phyloP scores from a whole-genome alignment of 257 asterid species.

The Scutellaria barbata region DNA sequence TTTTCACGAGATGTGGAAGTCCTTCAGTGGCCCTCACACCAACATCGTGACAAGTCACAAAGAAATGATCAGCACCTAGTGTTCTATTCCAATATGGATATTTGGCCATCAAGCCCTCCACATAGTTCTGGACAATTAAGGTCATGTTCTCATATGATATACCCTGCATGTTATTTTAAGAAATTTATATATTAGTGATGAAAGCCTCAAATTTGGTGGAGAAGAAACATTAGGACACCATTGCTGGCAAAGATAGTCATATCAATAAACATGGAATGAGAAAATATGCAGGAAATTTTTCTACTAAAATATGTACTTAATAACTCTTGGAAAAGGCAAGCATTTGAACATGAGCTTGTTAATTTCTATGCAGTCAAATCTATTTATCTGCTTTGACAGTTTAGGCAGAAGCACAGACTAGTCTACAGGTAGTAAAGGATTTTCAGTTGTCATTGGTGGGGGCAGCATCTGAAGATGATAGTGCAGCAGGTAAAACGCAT shows the following conservation, averaged over 20 bases:
- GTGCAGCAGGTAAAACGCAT: background rate
- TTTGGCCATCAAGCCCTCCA: conserved; percentile 75
- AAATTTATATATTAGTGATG: conserved; percentile 23
- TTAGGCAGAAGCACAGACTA: conserved; percentile 23
- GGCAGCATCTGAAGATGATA: conserved; percentile 19
- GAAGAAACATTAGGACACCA: conserved; percentile 17
- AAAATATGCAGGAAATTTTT: background rate
- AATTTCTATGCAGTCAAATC: background rate
- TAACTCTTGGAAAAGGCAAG: conserved; percentile 21
- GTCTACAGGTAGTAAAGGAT: conserved; percentile 15
- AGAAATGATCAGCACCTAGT: conserved; percentile 95
- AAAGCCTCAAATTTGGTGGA: conserved; percentile 24
- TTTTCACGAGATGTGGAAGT: conserved; percentile 83
- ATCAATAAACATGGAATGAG: background rate
- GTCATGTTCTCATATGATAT: conserved; percentile 97
- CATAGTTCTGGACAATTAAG: conserved; percentile 77
- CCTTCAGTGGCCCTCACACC: conserved; percentile 99
- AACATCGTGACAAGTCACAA: conserved; percentile 98
- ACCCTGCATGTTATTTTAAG: conserved; percentile 64
- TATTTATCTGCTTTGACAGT: background rate
- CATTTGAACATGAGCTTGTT: conserved; percentile 5
- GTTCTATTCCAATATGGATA: conserved; percentile 98
- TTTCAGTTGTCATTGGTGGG: conserved; percentile 3
- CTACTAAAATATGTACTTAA: conserved; percentile 8
- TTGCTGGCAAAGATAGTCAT: conserved; percentile 6